Conservation (phyloP, 495 filamentous ascomycete genomes). For the Darksidea phi region DNA sequence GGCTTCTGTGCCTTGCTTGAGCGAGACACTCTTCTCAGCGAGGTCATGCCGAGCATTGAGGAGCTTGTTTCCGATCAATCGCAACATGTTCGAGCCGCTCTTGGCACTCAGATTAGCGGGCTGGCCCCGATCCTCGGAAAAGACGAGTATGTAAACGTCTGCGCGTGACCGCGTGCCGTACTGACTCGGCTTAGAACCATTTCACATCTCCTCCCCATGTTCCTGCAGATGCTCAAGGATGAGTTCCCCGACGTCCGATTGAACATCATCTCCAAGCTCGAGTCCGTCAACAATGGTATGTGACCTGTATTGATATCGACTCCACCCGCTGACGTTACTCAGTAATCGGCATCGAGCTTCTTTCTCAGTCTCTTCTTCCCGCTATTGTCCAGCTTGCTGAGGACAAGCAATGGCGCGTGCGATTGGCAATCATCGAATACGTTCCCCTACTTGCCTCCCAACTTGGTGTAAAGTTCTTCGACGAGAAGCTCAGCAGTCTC, state of each 20-base stretch:
- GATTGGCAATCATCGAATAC: slow-evolving; percentile 97
- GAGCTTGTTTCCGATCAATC: slow-evolving; percentile 93
- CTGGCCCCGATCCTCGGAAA: slow-evolving; percentile 96
- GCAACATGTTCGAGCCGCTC: slow-evolving; percentile 91
- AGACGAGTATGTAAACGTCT: slow-evolving; percentile 71
- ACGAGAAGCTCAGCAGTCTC: slow-evolving; percentile 89
- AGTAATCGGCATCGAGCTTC: slow-evolving; percentile 96
- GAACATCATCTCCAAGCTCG: slow-evolving; percentile 97
- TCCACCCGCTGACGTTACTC: slow-evolving; percentile 1
- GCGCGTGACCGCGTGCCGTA: slow-evolving; percentile 24
- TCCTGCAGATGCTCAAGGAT: slow-evolving; percentile 98
- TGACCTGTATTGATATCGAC: background rate
- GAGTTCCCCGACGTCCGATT: slow-evolving; percentile 97
- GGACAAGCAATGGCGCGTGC: slow-evolving; percentile 99
- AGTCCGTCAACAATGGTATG: slow-evolving; percentile 90
- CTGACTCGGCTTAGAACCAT: slow-evolving; percentile 65
- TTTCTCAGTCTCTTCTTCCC: slow-evolving; percentile 93
- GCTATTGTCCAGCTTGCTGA: slow-evolving; percentile 98
- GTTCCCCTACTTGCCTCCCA: slow-evolving; percentile 95
- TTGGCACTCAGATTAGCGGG: slow-evolving; percentile 95
- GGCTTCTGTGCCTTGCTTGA: slow-evolving; percentile 92
- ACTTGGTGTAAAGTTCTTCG: slow-evolving; percentile 95
- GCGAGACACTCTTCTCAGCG: slow-evolving; percentile 81
- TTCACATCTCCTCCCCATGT: slow-evolving; percentile 95
- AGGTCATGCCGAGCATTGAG: slow-evolving; percentile 95